Conservation (phyloP, 2,329 filamentous ascomycete species). For the Thelonectria blattea region DNA sequence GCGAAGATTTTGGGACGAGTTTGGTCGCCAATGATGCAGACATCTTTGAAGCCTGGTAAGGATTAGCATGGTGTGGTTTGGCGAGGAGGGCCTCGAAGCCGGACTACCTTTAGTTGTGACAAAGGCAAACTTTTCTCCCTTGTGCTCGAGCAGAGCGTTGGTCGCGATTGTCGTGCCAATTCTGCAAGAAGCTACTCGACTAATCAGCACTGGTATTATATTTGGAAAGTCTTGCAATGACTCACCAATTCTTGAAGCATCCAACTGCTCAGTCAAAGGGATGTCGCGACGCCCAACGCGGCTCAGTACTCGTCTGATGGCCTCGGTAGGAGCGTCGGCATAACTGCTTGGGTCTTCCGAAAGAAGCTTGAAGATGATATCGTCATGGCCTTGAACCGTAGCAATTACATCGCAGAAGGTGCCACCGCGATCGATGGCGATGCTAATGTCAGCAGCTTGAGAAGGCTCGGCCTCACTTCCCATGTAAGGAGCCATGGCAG, state of each 20-base stretch:
- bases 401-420: conserved; percentile 79
- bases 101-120: conserved; percentile 63
- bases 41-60: conserved; percentile 64
- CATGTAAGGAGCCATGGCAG: background rate
- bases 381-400: conserved; percentile 67
- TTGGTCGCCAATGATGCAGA: conserved; percentile 76
- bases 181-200: conserved; percentile 67
- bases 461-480: background rate
- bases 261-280: conserved; percentile 44
- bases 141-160: conserved; percentile 75
- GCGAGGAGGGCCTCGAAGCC: background rate
- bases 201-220: background rate
- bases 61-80: background rate
- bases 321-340: conserved; percentile 73
- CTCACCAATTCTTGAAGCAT: conserved; percentile 42
- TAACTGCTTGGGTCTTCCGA: conserved; percentile 77
- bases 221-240: background rate
- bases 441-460: conserved; percentile 31
- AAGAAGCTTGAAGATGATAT: conserved; percentile 75
- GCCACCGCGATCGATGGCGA: conserved; percentile 64
- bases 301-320: conserved; percentile 70
- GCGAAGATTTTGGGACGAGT: conserved; percentile 75
- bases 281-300: conserved; percentile 63
- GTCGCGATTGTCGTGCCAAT: conserved; percentile 81
- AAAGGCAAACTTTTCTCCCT: conserved; percentile 74